Base-by-base conservation (phyloP, 805 yeast genomes). In the Ogataea zsoltii region DNA sequence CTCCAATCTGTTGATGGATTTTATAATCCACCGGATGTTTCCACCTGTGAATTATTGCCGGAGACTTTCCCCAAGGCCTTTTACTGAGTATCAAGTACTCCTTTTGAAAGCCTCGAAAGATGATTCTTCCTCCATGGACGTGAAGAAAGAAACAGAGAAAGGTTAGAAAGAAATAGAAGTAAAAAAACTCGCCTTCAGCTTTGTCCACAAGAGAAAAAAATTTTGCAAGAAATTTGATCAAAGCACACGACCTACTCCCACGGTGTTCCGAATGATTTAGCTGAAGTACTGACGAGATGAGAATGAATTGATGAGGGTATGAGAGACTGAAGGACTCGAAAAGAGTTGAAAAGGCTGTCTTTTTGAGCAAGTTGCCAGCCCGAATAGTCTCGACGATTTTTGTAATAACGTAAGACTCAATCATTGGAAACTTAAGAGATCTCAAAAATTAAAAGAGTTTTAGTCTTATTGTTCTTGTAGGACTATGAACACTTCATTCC, bases 21-120 rank as follows among this genome's bases (percentile, higher is more conserved):
- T 18, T 53, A 46, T 48, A 40, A 54, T 46, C 49, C 51, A 53
- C 39, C 49, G 16, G 56, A 55, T 60, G 66, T 83, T 82, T 82
- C 89, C 89, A 85, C 80, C 71, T 69, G 65, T 50, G 39, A 54
- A 26, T 48, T 48, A 65, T 68, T 86, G 86, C 86, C 80, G 90
- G 89, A 83, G 90, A 83, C 90, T 83, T 83, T 83, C 89, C 90
- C 90, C 88, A 77, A 83, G 82, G 85, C 85, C 64, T 54, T 17
- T 37, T 14, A 10, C 46, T 49, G 49, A 48, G 42, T 50, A 57
- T 57, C 15, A 14, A 21, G 23, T 21, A 13, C 50, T 70, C 80
- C 75, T 74, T 80, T 53, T 72, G 88, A 65, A 66, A 67, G 83
- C 88, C 82, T 83, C 82, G 88, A 77, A 32, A 54, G 81, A 81